Percentiles rank a stretch among this genome's conserved stretches.
phyloP scores from a whole-genome alignment of 2,329 filamentous ascomycete species.

The Pochonia chlamydosporia region DNA sequence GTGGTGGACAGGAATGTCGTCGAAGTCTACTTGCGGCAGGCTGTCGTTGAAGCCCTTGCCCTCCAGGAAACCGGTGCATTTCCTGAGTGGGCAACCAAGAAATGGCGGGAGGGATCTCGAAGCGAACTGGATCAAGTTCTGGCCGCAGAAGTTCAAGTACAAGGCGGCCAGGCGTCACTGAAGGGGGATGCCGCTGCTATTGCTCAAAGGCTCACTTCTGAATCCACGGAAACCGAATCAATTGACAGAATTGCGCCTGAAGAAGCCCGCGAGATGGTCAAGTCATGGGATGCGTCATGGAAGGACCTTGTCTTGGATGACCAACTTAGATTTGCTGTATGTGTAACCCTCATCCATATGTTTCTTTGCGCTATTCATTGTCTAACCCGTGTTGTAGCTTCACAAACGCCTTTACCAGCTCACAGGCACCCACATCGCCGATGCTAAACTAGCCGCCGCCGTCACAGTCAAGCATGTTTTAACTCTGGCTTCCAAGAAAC shows the following conservation, averaged over 20 bases:
- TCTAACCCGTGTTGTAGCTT: constrained; percentile 46
- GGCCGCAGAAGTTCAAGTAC: constrained; percentile 30
- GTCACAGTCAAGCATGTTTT: constrained; percentile 50
- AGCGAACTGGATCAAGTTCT: constrained; percentile 29
- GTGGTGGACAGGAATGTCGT: constrained; percentile 38
- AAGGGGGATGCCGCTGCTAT: constrained; percentile 30
- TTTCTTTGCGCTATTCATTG: neutral
- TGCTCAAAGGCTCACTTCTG: constrained; percentile 24
- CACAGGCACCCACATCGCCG: constrained; percentile 70
- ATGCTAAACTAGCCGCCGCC: constrained; percentile 57
- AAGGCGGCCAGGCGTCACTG: constrained; percentile 34
- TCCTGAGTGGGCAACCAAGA: constrained; percentile 24
- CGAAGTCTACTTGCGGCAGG: constrained; percentile 43
- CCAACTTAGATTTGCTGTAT: constrained; percentile 67
- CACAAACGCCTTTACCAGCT: constrained; percentile 76
- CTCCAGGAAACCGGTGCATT: constrained; percentile 29
- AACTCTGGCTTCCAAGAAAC: constrained; percentile 43
- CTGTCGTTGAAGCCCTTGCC: constrained; percentile 46
- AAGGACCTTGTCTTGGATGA: constrained; percentile 52
- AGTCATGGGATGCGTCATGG: constrained; percentile 51
- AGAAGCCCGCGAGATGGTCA: constrained; percentile 36
- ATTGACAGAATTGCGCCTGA: constrained; percentile 23
- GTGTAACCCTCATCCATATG: constrained; percentile 22
- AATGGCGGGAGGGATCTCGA: constrained; percentile 26
- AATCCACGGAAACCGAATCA: constrained; percentile 18